A percentile compares a stretch with the other conserved stretches of the same genome.
Conservation (phyloP, 2,329 filamentous ascomycete species). For the Neonectria ditissima region DNA sequence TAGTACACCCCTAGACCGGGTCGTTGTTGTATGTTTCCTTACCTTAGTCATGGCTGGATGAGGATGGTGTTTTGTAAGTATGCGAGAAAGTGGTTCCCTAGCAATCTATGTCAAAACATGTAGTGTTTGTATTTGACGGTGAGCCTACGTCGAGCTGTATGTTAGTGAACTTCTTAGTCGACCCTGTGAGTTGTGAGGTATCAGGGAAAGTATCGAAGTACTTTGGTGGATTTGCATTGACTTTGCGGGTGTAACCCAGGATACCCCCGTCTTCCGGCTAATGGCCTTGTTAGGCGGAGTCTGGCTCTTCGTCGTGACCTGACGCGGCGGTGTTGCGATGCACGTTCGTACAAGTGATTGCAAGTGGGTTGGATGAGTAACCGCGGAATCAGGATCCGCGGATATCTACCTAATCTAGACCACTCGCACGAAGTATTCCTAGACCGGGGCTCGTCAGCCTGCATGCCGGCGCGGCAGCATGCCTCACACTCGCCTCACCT, state of each 20-base stretch:
- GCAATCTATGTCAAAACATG: slow-evolving; percentile 16
- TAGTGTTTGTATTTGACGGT: slow-evolving; percentile 8
- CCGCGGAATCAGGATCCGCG: background rate
- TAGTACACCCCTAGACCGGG: slow-evolving; percentile 5
- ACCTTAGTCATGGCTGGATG: slow-evolving; percentile 19
- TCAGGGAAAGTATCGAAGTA: background rate
- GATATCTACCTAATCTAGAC: background rate
- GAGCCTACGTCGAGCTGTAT: background rate
- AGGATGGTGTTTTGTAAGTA: slow-evolving; percentile 26
- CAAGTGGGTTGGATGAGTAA: background rate
- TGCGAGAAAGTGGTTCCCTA: slow-evolving; percentile 21
- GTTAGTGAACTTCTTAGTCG: background rate
- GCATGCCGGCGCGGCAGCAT: background rate
- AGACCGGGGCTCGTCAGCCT: background rate
- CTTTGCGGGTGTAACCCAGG: background rate
- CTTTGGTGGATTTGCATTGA: background rate
- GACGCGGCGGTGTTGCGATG: background rate
- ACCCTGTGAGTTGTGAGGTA: background rate
- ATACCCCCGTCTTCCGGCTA: background rate
- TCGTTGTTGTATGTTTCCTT: slow-evolving; percentile 23
- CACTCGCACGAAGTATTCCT: too few species aligned
- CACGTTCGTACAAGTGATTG: background rate
- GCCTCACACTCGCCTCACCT: slow-evolving; percentile 1
- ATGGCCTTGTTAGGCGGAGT: background rate
- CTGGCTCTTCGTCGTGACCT: background rate